Base-by-base conservation (phyloP, 2,329 filamentous ascomycete species). In the Sclerotinia subarctica region DNA sequence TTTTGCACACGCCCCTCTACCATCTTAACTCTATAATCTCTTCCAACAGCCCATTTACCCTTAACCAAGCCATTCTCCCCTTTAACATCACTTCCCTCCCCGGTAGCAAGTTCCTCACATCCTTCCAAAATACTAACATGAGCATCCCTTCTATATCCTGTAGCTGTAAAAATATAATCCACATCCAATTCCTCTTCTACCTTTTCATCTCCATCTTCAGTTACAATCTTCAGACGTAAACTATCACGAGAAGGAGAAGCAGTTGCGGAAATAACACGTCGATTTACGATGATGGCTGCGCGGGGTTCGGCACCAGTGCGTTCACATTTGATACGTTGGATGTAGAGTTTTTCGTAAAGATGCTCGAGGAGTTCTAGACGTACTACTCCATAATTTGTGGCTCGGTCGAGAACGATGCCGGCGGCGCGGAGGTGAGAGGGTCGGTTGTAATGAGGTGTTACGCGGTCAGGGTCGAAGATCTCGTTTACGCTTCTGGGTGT, bases 301-400 rank as follows among this genome's bases (percentile, higher is more conserved):
- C 91, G 90, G 93, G 94, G 97, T 69, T 85, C 82, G 38, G 81
- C 82, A 78, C 93, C 88, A 69, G 94, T 88, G 80, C 68, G 86
- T 85, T 58, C 86, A 83, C 65, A 96, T 85, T 62, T 52, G 21
- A 68, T 63, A 13, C 89, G 87, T 80, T 98, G 94, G 67, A 93
- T 85, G 80, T 98, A 98, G 81, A 97, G 88, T 68, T 86, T 87
- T 79, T 94, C 88, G 79, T 96, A 98, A 42, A 98, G 86, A 68
- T 90, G 86, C 79, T 98, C 94, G 68, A 98, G 91, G 63, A 98
- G 86, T 72, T 92, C 87, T n/a, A 97, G 85, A 10, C 94, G 89
- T 4, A 99, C 94, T 5, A 98, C 94, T 64, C 93, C 91, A 78
- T 98, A 98, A 82, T 98, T 98, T 70, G 94, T 98, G 42, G 88